phyloP scores from a whole-genome alignment of 2,329 filamentous ascomycete species.

The Venturiaceae sp. region DNA sequence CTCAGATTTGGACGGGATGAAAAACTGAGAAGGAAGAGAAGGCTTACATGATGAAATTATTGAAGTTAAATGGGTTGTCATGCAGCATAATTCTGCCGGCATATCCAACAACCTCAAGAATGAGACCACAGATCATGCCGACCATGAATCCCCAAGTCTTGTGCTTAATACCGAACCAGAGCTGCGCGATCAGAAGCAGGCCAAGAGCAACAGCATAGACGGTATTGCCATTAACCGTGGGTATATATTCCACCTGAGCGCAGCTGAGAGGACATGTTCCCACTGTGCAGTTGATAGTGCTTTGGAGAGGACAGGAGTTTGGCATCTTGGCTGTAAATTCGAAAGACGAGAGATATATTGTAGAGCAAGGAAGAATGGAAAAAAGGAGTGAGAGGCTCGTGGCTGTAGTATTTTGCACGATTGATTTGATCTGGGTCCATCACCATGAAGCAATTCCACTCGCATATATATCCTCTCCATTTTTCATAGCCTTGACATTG shows the following conservation, averaged over 20 bases:
- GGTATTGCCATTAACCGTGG: conserved; percentile 39
- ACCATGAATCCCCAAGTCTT: conserved; percentile 47
- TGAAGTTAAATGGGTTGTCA: conserved; percentile 39
- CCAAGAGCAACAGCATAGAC: conserved; percentile 44
- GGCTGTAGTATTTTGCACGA: neutral
- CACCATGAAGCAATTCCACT: neutral
- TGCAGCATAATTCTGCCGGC: conserved; percentile 43
- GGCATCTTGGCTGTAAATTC: neutral
- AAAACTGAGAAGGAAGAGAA: neutral
- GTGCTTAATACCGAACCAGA: conserved; percentile 39
- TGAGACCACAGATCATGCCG: conserved; percentile 36
- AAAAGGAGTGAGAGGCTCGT: neutral
- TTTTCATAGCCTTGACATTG: neutral
- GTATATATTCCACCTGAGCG: conserved; percentile 45
- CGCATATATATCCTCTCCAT: neutral
- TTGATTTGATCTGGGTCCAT: neutral
- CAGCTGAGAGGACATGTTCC: conserved; percentile 35
- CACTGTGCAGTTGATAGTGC: conserved; percentile 18
- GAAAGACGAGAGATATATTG: neutral
- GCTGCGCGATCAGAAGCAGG: conserved; percentile 36
- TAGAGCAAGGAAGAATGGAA: neutral
- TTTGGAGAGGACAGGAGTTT: neutral
- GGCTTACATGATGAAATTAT: conserved; percentile 41
- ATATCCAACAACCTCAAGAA: conserved; percentile 47
- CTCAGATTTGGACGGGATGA: neutral